Evolutionary conservation across 805 yeast species (phyloP).

Genomic region (Hanseniaspora meyeri): DNA sequence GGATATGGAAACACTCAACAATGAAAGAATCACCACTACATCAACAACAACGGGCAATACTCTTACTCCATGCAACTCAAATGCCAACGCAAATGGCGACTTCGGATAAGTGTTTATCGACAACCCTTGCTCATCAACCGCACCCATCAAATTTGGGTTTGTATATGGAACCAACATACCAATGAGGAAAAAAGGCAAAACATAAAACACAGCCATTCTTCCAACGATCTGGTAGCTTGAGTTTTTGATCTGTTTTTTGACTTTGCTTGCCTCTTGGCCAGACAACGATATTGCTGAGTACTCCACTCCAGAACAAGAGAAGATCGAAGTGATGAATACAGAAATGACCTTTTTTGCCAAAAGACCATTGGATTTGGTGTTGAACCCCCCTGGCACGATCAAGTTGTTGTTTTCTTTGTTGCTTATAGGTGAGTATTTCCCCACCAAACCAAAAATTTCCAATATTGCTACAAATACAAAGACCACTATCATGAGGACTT

Average conservation of each 20-base stretch:
- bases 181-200: slow-evolving; percentile 35
- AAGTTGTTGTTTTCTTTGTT: slow-evolving; percentile 21
- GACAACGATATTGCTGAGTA: slow-evolving; percentile 61
- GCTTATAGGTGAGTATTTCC: slow-evolving; percentile 29
- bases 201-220: slow-evolving; percentile 2
- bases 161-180: slow-evolving; percentile 65
- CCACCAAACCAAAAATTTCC: slow-evolving; percentile 32
- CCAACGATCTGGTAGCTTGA: slow-evolving; percentile 5
- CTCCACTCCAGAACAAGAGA: slow-evolving; percentile 60
- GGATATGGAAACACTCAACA: slow-evolving; percentile 50
- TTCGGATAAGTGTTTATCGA: slow-evolving; percentile 18
- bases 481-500: slow-evolving; percentile 33
- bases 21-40: slow-evolving; percentile 46
- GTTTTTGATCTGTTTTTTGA: slow-evolving; percentile 4
- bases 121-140: slow-evolving; percentile 37
- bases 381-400: slow-evolving; percentile 41
- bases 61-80: slow-evolving; percentile 34
- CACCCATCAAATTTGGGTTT: slow-evolving; percentile 33
- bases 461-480: slow-evolving; percentile 42
- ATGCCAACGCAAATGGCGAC: slow-evolving; percentile 41
- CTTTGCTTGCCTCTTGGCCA: slow-evolving; percentile 44
- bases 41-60: slow-evolving; percentile 47
- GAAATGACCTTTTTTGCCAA: slow-evolving; percentile 52
- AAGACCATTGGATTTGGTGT: slow-evolving; percentile 20
- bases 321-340: slow-evolving; percentile 60